Evolutionary conservation across 805 yeast species (phyloP), one percentile per base, ranked within the genome.

Genomic region (Candida koratica): DNA sequence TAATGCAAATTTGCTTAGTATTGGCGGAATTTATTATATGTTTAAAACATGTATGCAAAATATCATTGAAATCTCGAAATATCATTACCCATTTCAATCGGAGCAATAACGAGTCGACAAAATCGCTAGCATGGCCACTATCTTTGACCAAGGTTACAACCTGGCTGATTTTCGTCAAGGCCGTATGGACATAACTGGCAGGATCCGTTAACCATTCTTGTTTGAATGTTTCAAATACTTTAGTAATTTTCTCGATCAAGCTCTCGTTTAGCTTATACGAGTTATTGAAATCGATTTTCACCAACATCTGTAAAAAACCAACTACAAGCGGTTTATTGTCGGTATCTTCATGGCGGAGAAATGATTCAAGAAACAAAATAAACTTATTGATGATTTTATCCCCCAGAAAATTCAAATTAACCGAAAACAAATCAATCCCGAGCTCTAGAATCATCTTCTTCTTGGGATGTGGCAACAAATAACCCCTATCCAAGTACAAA

Each of bases 401-500:
- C 2, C 41, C 36, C 4, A 38, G 22, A 2, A 36, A 42, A 2
- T 31, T 38, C 8, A 52, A 32, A 24, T 36, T 44, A 9, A 51
- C 45, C 3, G 50, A 38, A 27, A 55, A 52, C n/a, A 52, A 39
- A 9, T 31, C 38, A 7, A 47, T 26, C 1, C 68, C 67, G 28
- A 39, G 42, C 32, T 54, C 49, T 22, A 47, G 22, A 6, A 64
- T 59, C 32, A 52, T 47, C 17, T 42, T 38, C 32, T 54, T 55
- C n/a, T 42, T 39, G 3, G 62, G 58, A 36, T 63, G 69, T 22
- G 47, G 59, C 25, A 52, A 44, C 10, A 65, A 50, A 36, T 66
- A 66, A 13, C 53, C 46, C 25, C 62, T 42, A 46, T 66, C 72
- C 32, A 64, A 41, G 34, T 60, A 64, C 4, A 64, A 38, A 33